Conservation (phyloP, 2,329 filamentous ascomycete genomes). For the Ustilaginoidea virens region DNA sequence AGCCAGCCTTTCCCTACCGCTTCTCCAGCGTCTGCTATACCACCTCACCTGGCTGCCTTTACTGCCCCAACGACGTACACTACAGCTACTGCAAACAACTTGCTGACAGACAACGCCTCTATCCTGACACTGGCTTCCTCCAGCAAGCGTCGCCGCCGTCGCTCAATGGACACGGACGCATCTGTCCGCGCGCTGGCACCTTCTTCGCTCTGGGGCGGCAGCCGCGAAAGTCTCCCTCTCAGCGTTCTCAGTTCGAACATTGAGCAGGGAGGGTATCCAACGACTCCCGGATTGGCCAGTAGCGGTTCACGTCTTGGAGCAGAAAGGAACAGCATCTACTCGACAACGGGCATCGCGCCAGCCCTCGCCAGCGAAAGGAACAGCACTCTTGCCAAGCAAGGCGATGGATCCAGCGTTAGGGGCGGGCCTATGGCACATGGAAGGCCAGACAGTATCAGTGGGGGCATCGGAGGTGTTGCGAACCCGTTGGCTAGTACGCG, state of each 20-base stretch:
- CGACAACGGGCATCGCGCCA: constrained; percentile 51
- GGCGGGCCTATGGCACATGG: constrained; percentile 66
- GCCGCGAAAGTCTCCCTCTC: constrained; percentile 63
- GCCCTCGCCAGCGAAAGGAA: constrained; percentile 60
- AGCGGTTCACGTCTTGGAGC: constrained; percentile 26
- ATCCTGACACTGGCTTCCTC: constrained; percentile 75
- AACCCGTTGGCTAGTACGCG: constrained; percentile 48
- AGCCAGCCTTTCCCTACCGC: constrained; percentile 48
- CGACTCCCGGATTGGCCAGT: constrained; percentile 38
- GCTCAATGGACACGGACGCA: constrained; percentile 74
- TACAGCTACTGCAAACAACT: constrained; percentile 66
- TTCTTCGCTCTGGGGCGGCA: constrained; percentile 68
- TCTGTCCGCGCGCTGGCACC: constrained; percentile 74
- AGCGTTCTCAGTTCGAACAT: constrained; percentile 63
- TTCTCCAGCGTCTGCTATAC: constrained; percentile 56
- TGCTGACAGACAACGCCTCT: constrained; percentile 72
- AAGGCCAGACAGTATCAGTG: constrained; percentile 66
- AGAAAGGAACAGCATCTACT: constrained; percentile 72
- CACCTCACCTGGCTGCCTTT: constrained; percentile 46
- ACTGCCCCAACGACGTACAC: constrained; percentile 55
- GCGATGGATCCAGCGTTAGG: constrained; percentile 61
- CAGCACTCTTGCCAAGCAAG: constrained; percentile 59
- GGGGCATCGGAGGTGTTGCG: constrained; percentile 49
- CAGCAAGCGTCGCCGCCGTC: constrained; percentile 59
- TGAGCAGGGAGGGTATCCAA: constrained; percentile 29